A percentile compares a stretch with the other conserved stretches of the same genome.
Conservation (phyloP, 495 filamentous ascomycete genomes). For the Aspergillus wentii region DNA sequence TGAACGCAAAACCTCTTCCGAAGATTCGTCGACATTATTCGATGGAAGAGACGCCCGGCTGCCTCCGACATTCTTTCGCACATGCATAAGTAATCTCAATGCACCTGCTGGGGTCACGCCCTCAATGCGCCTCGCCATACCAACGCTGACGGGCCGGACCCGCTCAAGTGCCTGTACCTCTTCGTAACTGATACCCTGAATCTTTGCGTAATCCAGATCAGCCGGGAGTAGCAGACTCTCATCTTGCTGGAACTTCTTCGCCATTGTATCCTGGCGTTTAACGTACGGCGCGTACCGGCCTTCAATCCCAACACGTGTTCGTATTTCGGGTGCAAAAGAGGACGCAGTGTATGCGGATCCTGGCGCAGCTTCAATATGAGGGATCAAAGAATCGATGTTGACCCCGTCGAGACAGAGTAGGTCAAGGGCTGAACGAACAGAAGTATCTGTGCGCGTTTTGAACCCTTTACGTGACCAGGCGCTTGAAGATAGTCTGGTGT, state of each 20-base stretch:
- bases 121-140: constrained; percentile 84
- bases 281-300: constrained; percentile 83
- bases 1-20: constrained; percentile 12
- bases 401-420: constrained; percentile 61
- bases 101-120: constrained; percentile 58
- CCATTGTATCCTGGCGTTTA: constrained; percentile 57
- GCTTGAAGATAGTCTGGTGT: constrained; percentile 46
- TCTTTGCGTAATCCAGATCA: constrained; percentile 69
- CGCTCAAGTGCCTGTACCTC: constrained; percentile 66
- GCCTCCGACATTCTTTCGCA: constrained; percentile 16
- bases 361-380: constrained; percentile 41
- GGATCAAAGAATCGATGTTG: constrained; percentile 48
- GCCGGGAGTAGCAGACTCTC: constrained; percentile 68
- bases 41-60: background rate
- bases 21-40: constrained; percentile 8
- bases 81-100: constrained; percentile 40
- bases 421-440: constrained; percentile 64
- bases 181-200: constrained; percentile 71
- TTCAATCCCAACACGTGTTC: constrained; percentile 69
- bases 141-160: constrained; percentile 74
- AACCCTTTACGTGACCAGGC: constrained; percentile 70
- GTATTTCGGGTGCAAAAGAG: constrained; percentile 51
- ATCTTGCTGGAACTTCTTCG: constrained; percentile 64
- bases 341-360: constrained; percentile 34
- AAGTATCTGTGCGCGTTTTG: constrained; percentile 53